Percentiles rank a stretch among this genome's conserved stretches.
These are phyloP conservation scores for Tinospora cordifolia DNA, from an alignment of 164 flowering plant species.

Conservation along the genomic window DNA sequence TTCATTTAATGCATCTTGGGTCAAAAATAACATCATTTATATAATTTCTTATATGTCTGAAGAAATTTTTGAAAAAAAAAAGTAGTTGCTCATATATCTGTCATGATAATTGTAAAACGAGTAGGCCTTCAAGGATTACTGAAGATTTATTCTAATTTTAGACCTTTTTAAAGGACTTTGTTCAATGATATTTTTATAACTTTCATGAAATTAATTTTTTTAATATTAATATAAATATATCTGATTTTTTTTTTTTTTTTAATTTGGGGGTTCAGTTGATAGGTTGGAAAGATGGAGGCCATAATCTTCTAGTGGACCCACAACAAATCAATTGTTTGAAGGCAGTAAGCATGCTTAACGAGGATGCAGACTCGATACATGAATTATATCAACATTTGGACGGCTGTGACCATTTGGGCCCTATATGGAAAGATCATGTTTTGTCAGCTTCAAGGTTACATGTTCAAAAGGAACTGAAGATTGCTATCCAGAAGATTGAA, in stretches of 20 bases:
- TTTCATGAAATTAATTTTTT: background rate
- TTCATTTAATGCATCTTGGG: too few species aligned
- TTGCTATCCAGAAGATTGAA: conserved; percentile 44
- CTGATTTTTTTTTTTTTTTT: background rate
- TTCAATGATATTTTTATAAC: too few species aligned
- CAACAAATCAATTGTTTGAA: conserved; percentile 53
- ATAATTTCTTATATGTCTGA: too few species aligned
- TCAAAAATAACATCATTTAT: too few species aligned
- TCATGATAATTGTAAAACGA: too few species aligned
- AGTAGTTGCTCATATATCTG: too few species aligned
- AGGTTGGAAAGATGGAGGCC: conserved; percentile 71
- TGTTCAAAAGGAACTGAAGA: conserved; percentile 44
- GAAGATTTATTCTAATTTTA: too few species aligned
- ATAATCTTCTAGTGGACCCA: conserved; percentile 55
- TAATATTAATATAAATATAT: background rate
- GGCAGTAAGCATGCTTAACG: conserved; percentile 41
- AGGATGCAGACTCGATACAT: conserved; percentile 58
- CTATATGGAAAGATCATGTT: conserved; percentile 60
- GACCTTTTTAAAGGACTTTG: too few species aligned
- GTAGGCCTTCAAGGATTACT: too few species aligned
- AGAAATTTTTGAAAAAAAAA: too few species aligned
- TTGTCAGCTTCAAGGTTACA: conserved; percentile 40
- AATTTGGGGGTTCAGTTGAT: conserved; percentile 49
- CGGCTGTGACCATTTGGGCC: conserved; percentile 21
- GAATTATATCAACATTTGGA: conserved; percentile 43